These are phyloP conservation scores for Liriodendron chinense DNA, from an alignment of 164 flowering plant species.

Conservation along the genomic window DNA sequence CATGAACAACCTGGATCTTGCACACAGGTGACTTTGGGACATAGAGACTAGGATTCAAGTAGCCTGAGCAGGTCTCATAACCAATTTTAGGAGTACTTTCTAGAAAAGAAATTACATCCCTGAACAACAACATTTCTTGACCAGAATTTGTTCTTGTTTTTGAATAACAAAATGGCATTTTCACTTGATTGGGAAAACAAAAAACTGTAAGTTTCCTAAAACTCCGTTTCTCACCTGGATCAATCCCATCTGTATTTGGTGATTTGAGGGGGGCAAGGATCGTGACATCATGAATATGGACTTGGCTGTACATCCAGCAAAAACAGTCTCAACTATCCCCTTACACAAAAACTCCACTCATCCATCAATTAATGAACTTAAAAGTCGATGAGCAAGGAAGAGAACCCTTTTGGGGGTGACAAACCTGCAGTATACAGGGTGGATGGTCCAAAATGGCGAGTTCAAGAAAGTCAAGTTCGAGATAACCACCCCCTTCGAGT, in stretches of 20 bases:
- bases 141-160: no score
- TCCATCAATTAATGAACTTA: constrained; percentile 6
- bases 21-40: no score
- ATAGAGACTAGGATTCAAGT: no score
- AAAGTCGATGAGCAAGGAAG: background rate
- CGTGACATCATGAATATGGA: constrained; percentile 43
- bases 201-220: no score
- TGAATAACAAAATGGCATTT: no score
- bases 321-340: constrained; percentile 22
- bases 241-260: constrained; percentile 74
- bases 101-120: no score
- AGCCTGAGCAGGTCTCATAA: no score
- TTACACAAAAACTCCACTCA: constrained; percentile 8
- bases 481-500: constrained; percentile 55
- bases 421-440: constrained; percentile 89
- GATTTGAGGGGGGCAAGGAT: constrained; percentile 68
- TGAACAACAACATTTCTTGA: no score
- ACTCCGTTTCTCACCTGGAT: constrained; percentile 51
- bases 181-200: no score
- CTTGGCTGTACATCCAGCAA: constrained; percentile 24
- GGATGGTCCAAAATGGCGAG: constrained; percentile 78
- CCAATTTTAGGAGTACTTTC: no score
- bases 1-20: no score
- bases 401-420: constrained; percentile 17
- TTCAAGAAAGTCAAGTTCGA: constrained; percentile 72